Conservation (phyloP, 2,329 filamentous ascomycete species). For the Claviceps fusiformis region DNA sequence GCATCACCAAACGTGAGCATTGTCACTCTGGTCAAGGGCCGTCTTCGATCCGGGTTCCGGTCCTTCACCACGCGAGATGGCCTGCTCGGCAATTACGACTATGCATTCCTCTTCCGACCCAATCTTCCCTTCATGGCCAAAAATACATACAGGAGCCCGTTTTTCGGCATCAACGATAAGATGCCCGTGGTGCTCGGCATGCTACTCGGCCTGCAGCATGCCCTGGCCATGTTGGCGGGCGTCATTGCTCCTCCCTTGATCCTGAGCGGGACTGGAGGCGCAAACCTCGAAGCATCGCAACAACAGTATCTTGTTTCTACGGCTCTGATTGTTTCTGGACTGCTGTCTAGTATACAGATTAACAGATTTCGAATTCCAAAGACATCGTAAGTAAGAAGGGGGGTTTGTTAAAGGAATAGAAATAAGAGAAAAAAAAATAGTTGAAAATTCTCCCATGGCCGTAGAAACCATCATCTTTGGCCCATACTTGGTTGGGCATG, state of each 20-base stretch:
- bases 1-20: slow-evolving; percentile 19
- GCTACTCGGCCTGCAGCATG: slow-evolving; percentile 66
- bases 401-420: no score
- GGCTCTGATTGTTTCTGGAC: slow-evolving; percentile 63
- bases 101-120: slow-evolving; percentile 71
- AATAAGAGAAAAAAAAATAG: neutral
- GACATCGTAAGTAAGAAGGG: slow-evolving; percentile 33
- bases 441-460: no score
- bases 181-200: slow-evolving; percentile 65
- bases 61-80: slow-evolving; percentile 51
- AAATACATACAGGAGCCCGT: slow-evolving; percentile 43
- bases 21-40: slow-evolving; percentile 9
- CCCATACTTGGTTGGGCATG: no score
- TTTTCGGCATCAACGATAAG: slow-evolving; percentile 69
- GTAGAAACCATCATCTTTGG: neutral
- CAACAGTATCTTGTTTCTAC: slow-evolving; percentile 71
- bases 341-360: slow-evolving; percentile 64
- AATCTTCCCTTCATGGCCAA: slow-evolving; percentile 71
- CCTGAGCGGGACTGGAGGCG: slow-evolving; percentile 45
- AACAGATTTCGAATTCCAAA: slow-evolving; percentile 59
- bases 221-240: slow-evolving; percentile 61
- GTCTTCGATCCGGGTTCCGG: slow-evolving; percentile 15
- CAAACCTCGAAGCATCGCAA: slow-evolving; percentile 45
- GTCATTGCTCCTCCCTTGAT: slow-evolving; percentile 71
- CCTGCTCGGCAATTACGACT: slow-evolving; percentile 77